A percentile compares a stretch with the other conserved stretches of the same genome.
Evolutionary conservation across 2,329 filamentous ascomycete species (phyloP).

Genomic region (Botryotinia calthae): DNA sequence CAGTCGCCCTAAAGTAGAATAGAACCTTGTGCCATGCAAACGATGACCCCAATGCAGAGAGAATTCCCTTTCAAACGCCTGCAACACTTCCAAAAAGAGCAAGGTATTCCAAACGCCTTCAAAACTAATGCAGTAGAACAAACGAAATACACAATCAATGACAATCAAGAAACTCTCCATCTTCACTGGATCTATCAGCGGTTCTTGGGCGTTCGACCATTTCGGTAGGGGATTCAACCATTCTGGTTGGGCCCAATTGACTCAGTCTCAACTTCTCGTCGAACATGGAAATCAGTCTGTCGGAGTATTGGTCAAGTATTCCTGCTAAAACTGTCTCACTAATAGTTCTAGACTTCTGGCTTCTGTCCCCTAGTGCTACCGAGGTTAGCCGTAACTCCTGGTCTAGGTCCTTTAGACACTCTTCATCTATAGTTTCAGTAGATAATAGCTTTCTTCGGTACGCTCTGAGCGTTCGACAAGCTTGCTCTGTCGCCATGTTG

Average conservation of each 20-base stretch:
- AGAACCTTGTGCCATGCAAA: background rate
- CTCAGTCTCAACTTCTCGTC: constrained; percentile 65
- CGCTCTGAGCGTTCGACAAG: constrained; percentile 58
- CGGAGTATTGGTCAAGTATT: constrained; percentile 72
- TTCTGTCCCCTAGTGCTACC: constrained; percentile 50
- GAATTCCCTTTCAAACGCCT: background rate
- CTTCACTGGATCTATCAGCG: constrained; percentile 21
- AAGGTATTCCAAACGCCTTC: constrained; percentile 8
- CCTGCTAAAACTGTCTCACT: constrained; percentile 60
- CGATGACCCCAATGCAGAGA: background rate
- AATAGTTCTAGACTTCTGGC: constrained; percentile 45
- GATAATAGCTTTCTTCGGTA: constrained; percentile 63
- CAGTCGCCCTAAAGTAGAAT: background rate
- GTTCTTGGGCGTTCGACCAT: constrained; percentile 31
- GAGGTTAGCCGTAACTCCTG: constrained; percentile 62
- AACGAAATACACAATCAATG: constrained; percentile 3
- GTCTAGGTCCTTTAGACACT: constrained; percentile 60
- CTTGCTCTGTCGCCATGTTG: constrained; percentile 63
- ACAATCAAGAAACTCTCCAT: constrained; percentile 17
- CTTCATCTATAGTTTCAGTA: constrained; percentile 53
- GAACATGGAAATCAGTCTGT: constrained; percentile 66
- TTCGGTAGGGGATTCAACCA: constrained; percentile 15
- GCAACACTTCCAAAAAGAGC: background rate
- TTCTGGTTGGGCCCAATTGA: constrained; percentile 27
- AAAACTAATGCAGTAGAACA: background rate